Base-by-base conservation (phyloP, 345 rosid species). In the Clausena lansium region DNA sequence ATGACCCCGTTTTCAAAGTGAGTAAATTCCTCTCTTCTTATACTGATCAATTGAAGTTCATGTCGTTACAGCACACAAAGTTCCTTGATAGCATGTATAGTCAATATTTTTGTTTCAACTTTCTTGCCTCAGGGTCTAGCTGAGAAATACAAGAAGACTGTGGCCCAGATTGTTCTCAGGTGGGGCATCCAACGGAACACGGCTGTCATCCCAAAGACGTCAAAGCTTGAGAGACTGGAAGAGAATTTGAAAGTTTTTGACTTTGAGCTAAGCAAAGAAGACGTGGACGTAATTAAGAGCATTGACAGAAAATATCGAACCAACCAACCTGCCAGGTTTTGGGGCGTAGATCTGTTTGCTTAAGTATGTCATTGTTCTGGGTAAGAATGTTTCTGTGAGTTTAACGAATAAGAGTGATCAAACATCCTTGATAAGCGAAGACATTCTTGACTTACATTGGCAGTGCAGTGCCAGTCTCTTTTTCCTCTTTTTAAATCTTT, bases 161-260 rank as follows among this genome's bases (percentile, higher is more conserved):
- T 81, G 25, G 94, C 97, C 33, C 98, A 93, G 81, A 79, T 90
- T 60, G 93, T 84, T 62, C 93, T 93, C 14, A 88, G 88, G 36
- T 93, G 98, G 96, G 97, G 91, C 81, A 87, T 93, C 64, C 98
- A 93, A 50, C 87, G 93, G 30, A 85, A 93, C 87, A 91, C 91
- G 0, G 91, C 78, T 22, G 89, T 95, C 52, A 92, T 95, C 65
- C 98, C 97, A 27, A 93, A 95, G 78, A 77, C 94, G 65, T 90
- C 96, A 1, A 92, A 91, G 74, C 57, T 83, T 6, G 86, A 83
- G 80, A 95, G 98, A 82, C 71, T 95, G 82, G 74, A 86, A 71
- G 92, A 91, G 83, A 93, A 93, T 54, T 85, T 86, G 45, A 62
- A 83, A 63, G 93, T 93, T 76, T 87, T 84, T 19, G 89, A 93